Conservation (phyloP, 2,329 filamentous ascomycete species). For the Stachybotrys chlorohalonatus region DNA sequence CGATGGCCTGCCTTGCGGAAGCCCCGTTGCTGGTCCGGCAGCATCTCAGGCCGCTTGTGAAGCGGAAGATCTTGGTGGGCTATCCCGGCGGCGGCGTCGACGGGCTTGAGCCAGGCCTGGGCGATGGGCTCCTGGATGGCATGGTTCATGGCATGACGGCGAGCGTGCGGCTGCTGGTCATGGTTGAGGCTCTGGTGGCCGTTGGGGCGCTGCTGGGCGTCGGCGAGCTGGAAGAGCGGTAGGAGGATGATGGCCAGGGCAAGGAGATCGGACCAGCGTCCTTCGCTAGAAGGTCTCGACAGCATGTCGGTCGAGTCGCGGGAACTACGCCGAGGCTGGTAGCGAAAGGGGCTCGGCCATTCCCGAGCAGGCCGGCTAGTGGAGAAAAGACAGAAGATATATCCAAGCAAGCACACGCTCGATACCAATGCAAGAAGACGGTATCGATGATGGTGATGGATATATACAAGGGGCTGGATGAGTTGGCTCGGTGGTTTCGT, state of each 20-base stretch:
- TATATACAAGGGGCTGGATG: not conserved
- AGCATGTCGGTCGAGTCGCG: slow-evolving; percentile 35
- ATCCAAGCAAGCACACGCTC: not conserved
- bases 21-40: slow-evolving; percentile 13
- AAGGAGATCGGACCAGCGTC: slow-evolving; percentile 39
- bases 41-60: not conserved
- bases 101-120: slow-evolving; percentile 20
- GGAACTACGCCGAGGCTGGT: not conserved
- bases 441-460: not conserved
- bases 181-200: slow-evolving; percentile 3
- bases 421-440: not conserved
- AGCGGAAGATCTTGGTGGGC: slow-evolving; percentile 7
- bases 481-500: not conserved
- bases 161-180: slow-evolving; percentile 11
- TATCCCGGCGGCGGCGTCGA: slow-evolving; percentile 17
- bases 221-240: slow-evolving; percentile 44
- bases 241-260: slow-evolving; percentile 50
- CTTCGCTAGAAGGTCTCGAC: slow-evolving; percentile 55
- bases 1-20: slow-evolving; percentile 10
- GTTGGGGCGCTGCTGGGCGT: slow-evolving; percentile 52
- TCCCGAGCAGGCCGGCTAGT: not conserved
- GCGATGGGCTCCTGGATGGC: slow-evolving; percentile 11
- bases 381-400: not conserved
- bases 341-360: not conserved
- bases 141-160: not conserved